Percentiles rank a stretch among this genome's conserved stretches.
These are phyloP conservation scores for Kregervanrija pseudodelftensis DNA, from an alignment of 805 yeast species.

Conservation along the genomic window DNA sequence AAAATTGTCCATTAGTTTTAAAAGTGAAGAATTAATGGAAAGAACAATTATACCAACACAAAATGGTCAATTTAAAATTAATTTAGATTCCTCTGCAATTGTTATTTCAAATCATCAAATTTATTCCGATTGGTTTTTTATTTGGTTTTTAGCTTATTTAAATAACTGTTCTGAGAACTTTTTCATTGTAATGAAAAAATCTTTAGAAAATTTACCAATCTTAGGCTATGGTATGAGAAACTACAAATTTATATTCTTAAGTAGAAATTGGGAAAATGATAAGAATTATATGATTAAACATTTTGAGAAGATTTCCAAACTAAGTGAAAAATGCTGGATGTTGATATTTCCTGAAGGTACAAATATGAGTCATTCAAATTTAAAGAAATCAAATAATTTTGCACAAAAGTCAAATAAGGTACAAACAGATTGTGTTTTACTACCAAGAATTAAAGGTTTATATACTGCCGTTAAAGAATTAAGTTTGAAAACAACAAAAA, in stretches of 20 bases:
- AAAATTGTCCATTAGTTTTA: conserved; percentile 40
- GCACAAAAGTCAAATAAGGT: conserved; percentile 45
- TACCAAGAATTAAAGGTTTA: conserved; percentile 83
- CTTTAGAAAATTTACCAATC: conserved; percentile 62
- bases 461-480: conserved; percentile 57
- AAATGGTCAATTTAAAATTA: conserved; percentile 9
- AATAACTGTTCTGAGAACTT: conserved; percentile 58
- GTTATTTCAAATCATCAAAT: conserved; percentile 88
- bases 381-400: conserved; percentile 47
- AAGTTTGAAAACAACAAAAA: conserved; percentile 41
- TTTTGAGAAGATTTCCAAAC: conserved; percentile 40
- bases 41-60: conserved; percentile 4
- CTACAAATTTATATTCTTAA: conserved; percentile 69
- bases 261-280: conserved; percentile 84
- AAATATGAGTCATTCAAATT: conserved; percentile 63
- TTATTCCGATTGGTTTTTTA: conserved; percentile 85
- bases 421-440: conserved; percentile 42
- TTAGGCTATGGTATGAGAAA: conserved; percentile 82
- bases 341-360: conserved; percentile 94
- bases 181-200: conserved; percentile 70
- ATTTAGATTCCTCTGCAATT: conserved; percentile 30
- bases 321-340: conserved; percentile 44
- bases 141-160: conserved; percentile 81
- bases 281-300: conserved; percentile 48
- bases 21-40: conserved; percentile 6